Percentiles rank a stretch among this genome's conserved stretches.
phyloP scores from a whole-genome alignment of 768 basidiomycete species.

The Rhizopogon vesiculosus region DNA sequence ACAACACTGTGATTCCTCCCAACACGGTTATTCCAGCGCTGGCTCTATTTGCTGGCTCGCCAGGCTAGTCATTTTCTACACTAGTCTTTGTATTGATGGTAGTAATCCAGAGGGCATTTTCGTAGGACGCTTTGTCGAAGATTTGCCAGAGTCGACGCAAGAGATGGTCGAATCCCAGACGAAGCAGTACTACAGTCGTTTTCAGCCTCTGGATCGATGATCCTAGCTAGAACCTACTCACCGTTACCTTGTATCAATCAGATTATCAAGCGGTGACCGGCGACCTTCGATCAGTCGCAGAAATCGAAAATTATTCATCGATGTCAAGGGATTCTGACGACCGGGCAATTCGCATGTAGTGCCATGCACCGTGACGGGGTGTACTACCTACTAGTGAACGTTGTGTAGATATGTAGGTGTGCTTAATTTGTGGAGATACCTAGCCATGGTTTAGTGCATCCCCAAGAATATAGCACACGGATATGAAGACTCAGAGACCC shows the following conservation, averaged over 20 bases:
- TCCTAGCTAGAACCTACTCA: neutral
- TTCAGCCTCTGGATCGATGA: constrained; percentile 55
- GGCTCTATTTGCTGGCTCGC: constrained; percentile 81
- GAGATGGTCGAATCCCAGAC: constrained; percentile 85
- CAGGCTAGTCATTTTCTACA: constrained; percentile 50
- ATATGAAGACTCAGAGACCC: no score
- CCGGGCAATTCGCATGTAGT: no score
- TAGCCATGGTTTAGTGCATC: no score
- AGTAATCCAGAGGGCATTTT: neutral
- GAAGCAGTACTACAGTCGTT: constrained; percentile 81
- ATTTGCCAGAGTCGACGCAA: constrained; percentile 91
- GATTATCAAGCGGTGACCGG: neutral
- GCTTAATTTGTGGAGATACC: no score
- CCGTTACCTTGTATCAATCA: constrained; percentile 3
- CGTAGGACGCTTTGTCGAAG: constrained; percentile 73
- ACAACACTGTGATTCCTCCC: constrained; percentile 85
- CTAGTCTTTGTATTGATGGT: neutral
- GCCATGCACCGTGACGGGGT: no score
- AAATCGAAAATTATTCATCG: no score
- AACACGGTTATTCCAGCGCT: constrained; percentile 92
- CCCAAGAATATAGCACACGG: no score
- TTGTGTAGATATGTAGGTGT: no score
- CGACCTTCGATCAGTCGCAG: no score
- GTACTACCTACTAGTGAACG: no score
- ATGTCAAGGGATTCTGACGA: no score